These are phyloP conservation scores for Sindora glabra DNA, from an alignment of 306 rosid species.

Conservation along the genomic window DNA sequence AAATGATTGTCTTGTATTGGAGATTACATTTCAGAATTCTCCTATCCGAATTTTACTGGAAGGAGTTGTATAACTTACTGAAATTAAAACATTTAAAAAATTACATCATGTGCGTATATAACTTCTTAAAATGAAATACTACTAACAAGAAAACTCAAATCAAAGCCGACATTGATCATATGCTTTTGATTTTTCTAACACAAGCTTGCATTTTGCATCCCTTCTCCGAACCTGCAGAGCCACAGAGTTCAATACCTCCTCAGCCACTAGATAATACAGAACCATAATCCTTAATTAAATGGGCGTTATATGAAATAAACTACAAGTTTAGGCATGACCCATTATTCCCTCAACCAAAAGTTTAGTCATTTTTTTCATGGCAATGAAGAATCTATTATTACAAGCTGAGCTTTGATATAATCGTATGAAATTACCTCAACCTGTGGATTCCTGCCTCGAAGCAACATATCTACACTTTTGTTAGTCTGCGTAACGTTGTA, in stretches of 20 bases:
- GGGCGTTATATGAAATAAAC: neutral
- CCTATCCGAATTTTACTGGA: no score
- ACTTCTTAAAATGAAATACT: no score
- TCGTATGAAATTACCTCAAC: constrained; percentile 50
- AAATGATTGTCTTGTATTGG: no score
- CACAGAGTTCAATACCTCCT: neutral
- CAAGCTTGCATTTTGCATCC: constrained; percentile 41
- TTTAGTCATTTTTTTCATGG: no score
- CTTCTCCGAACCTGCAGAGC: constrained; percentile 58
- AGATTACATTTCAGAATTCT: no score
- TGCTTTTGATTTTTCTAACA: constrained; percentile 54
- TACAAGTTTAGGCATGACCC: neutral
- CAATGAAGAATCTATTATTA: neutral
- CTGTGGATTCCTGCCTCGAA: constrained; percentile 44
- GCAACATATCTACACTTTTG: constrained; percentile 66
- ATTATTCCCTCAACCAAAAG: neutral
- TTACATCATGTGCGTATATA: no score
- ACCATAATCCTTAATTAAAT: neutral
- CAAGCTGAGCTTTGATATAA: neutral
- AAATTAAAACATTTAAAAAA: no score
- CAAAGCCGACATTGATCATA: constrained; percentile 40
- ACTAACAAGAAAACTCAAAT: no score
- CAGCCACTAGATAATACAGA: constrained; percentile 6
- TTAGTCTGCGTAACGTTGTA: constrained; percentile 39
- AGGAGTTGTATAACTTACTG: no score